Evolutionary conservation across 768 basidiomycete genomes (phyloP).

Genomic region (Boletus sp.): DNA sequence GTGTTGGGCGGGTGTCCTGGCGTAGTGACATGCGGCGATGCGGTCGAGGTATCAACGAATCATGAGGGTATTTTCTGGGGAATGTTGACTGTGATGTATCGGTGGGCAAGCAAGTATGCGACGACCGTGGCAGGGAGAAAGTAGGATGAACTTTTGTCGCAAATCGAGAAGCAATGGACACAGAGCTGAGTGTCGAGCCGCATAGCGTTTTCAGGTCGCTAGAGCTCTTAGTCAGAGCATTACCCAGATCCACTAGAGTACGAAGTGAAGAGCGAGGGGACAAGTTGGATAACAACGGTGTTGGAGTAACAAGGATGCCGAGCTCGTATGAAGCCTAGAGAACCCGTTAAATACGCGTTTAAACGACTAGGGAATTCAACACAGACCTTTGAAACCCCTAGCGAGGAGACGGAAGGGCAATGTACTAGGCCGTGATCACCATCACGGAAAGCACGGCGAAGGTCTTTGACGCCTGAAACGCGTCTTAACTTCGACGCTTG

Average conservation of each 20-base stretch:
- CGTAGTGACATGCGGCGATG: conserved; percentile 10
- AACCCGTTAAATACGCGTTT: neutral
- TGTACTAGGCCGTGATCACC: conserved; percentile 4
- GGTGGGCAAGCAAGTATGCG: conserved; percentile 1
- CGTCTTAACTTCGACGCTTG: conserved; percentile 22
- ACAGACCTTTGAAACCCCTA: conserved; percentile 19
- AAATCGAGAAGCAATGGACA: conserved; percentile 19
- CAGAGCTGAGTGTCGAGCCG: conserved; percentile 18
- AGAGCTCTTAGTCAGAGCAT: neutral
- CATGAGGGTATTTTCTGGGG: conserved; percentile 7
- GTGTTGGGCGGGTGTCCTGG: conserved; percentile 3
- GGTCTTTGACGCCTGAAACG: conserved; percentile 19
- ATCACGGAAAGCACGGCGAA: conserved; percentile 25
- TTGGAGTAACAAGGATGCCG: conserved; percentile 11
- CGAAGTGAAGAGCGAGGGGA: conserved; percentile 22
- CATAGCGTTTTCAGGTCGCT: conserved; percentile 20
- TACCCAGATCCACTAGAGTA: conserved; percentile 23
- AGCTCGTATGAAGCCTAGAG: conserved; percentile 23
- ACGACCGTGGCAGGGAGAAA: conserved; percentile 1
- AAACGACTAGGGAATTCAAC: neutral
- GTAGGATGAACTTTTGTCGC: conserved; percentile 9
- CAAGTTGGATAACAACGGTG: conserved; percentile 2
- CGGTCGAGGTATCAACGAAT: conserved; percentile 6
- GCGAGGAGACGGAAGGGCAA: conserved; percentile 4
- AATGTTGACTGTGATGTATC: conserved; percentile 7